Base-by-base conservation (phyloP, 2,329 filamentous ascomycete genomes). In the Colletotrichum echinochloae region DNA sequence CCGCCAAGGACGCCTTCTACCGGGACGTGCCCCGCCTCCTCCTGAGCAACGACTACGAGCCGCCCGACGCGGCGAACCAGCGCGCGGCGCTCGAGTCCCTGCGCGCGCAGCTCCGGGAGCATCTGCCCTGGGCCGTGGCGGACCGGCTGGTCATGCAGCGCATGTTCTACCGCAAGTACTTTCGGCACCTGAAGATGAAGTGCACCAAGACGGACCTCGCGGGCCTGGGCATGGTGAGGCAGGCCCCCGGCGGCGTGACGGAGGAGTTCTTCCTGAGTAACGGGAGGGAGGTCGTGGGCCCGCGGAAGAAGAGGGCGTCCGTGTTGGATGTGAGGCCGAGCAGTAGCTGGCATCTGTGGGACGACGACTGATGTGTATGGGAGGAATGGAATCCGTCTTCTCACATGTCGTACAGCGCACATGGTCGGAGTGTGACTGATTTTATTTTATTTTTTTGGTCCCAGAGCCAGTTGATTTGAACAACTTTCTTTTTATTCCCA, bases 111-210 rank as follows among this genome's bases (percentile, higher is more conserved):
- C 57, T 72, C 7, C 61, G 59, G 1, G 70, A 69, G 0, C 71
- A 70, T 9, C 48, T 72, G 14, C 66, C 70, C 12, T 28, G 59
- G 14, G 26, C 39, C 8, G 70, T 69, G 6, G 61, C 66, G 8
- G 49, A 56, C 11, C 49, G 48, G 2, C 39, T 72, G n/a, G 67
- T 71, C n/a, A 69, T 72, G 70, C 70, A 72, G 48, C 44, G 70
- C 4, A 71, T 72, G 70, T 72, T 70, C 23, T 71, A 72, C 48
- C 70, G 70, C 51, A 72, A 72, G 46, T 71, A 71, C 46, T 72
- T 72, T 52, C 66, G 66, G 7, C 70, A 72, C 52, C 30, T 72
- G 35, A 28, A 62, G 33, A 72, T 72, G 70, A 66, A 69, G 57
- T 72, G 70, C 57, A 66, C 67, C 11, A 72, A 72, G 56, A 72